Percentiles rank a stretch among this genome's conserved stretches.
Conservation (phyloP, 2,329 filamentous ascomycete species). For the Calonectria pseudoturangicola region DNA sequence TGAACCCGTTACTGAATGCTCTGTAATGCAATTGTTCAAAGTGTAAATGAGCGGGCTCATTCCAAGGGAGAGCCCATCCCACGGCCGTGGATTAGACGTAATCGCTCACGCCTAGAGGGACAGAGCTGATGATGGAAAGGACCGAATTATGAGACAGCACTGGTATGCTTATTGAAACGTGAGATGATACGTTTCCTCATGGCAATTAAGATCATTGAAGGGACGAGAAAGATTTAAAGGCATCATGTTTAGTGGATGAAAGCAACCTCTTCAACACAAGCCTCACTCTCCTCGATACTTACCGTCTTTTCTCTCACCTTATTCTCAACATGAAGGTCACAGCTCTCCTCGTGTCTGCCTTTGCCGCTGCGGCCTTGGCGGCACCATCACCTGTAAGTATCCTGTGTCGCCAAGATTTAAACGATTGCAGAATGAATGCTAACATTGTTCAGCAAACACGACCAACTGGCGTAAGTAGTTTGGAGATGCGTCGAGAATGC, state of each 20-base stretch:
- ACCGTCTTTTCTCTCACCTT: not conserved
- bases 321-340: slow-evolving; percentile 1
- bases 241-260: no score
- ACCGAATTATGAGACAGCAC: slow-evolving; percentile 21
- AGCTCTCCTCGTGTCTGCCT: not conserved
- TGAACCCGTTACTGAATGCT: not conserved
- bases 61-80: not conserved
- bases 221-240: not conserved
- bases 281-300: not conserved
- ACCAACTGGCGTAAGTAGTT: not conserved
- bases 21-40: slow-evolving; percentile 3
- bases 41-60: not conserved
- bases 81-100: not conserved
- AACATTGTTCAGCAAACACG: not conserved
- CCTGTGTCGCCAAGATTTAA: not conserved
- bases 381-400: slow-evolving; percentile 9
- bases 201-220: not conserved
- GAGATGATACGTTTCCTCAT: not conserved
- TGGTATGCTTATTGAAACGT: slow-evolving; percentile 4
- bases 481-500: not conserved
- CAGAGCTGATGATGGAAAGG: not conserved
- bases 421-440: not conserved
- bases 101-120: not conserved
- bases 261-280: not conserved
- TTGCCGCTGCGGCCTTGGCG: not conserved